A percentile compares a stretch with the other conserved stretches of the same genome.
Evolutionary conservation across 2,329 filamentous ascomycete species (phyloP).

Genomic region (Septoria linicola): DNA sequence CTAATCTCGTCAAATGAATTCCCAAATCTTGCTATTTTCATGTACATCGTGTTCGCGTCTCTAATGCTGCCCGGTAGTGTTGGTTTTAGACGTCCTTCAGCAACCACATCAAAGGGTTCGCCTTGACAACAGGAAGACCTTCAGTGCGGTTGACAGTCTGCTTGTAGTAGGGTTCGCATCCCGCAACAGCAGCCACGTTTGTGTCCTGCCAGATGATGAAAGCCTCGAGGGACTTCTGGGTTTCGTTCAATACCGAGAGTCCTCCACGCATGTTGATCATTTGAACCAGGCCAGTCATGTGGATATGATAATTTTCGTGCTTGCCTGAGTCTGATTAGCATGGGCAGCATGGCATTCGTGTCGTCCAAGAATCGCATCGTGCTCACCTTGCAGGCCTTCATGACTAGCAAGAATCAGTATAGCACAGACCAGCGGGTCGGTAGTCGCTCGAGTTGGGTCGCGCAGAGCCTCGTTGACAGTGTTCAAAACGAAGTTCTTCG

Average conservation of each 20-base stretch:
- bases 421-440: slow-evolving; percentile 24
- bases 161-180: slow-evolving; percentile 6
- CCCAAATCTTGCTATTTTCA: too few relatives aligned
- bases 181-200: slow-evolving; percentile 6
- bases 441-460: slow-evolving; percentile 23
- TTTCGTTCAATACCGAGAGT: background rate
- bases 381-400: slow-evolving; percentile 5
- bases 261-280: slow-evolving; percentile 16
- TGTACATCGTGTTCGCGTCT: too few relatives aligned
- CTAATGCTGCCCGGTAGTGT: too few relatives aligned
- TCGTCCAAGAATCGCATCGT: background rate
- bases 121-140: background rate
- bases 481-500: slow-evolving; percentile 16
- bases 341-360: background rate
- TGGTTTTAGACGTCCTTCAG: too few relatives aligned
- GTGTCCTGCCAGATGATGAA: slow-evolving; percentile 15
- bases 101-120: slow-evolving; percentile 4
- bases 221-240: background rate
- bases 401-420: slow-evolving; percentile 12
- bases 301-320: slow-evolving; percentile 6
- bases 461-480: slow-evolving; percentile 29
- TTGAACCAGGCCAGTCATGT: slow-evolving; percentile 10
- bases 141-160: background rate
- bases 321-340: background rate
- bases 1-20: too few relatives aligned